Conservation (phyloP, 345 rosid genomes). For the Rhizophora apiculata region DNA sequence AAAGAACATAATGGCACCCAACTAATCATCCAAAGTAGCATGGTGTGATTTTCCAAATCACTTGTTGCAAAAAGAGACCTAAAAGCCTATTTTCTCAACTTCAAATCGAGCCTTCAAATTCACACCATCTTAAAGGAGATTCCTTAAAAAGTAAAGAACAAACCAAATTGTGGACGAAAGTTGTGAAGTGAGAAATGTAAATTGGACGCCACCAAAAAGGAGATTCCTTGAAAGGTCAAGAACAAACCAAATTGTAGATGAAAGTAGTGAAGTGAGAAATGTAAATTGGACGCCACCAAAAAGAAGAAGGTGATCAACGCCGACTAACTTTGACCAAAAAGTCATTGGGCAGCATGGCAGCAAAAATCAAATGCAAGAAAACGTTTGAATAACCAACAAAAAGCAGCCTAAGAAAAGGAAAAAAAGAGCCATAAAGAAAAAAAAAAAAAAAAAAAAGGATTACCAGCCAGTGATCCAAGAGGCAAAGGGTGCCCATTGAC, state of each 20-base stretch:
- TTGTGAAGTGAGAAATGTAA: neutral
- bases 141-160: neutral
- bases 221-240: neutral
- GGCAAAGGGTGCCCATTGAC: conserved; percentile 85
- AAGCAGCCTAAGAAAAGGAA: neutral
- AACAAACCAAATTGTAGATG: neutral
- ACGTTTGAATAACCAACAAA: too few species aligned
- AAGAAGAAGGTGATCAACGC: neutral
- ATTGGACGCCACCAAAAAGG: neutral
- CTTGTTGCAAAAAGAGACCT: neutral
- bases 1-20: neutral
- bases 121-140: neutral
- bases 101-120: neutral
- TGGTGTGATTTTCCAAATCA: neutral
- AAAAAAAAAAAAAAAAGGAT: neutral
- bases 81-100: neutral
- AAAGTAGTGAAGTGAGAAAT: neutral
- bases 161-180: neutral
- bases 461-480: conserved; percentile 99
- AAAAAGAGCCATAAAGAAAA: neutral
- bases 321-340: neutral
- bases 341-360: neutral
- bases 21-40: neutral
- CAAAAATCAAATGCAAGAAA: too few species aligned
- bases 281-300: neutral